Conservation (phyloP, 2,329 filamentous ascomycete genomes). For the Alternaria solani region DNA sequence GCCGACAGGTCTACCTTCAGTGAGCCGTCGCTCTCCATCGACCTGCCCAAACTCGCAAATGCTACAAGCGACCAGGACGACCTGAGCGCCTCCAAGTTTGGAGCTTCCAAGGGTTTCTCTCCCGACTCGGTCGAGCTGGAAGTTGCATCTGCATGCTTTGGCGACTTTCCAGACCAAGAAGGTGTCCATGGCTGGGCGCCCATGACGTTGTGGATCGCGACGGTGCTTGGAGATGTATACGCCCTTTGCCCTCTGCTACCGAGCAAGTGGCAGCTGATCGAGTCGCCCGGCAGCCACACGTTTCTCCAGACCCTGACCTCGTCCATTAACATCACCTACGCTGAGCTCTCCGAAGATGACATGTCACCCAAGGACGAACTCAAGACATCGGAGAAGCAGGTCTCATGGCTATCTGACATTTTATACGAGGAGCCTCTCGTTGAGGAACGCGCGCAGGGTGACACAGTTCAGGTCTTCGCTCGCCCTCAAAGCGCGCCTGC, state of each 20-base stretch:
- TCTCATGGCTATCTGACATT: conserved; percentile 63
- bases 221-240: conserved; percentile 91
- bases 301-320: conserved; percentile 84
- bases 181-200: conserved; percentile 80
- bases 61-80: conserved; percentile 84
- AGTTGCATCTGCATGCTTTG: conserved; percentile 89
- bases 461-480: conserved; percentile 61
- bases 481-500: conserved; percentile 63
- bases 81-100: conserved; percentile 76
- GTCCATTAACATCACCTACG: conserved; percentile 75
- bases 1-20: conserved; percentile 88
- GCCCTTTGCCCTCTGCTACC: conserved; percentile 91
- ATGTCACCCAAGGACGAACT: conserved; percentile 54
- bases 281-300: conserved; percentile 60
- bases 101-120: conserved; percentile 82
- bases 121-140: conserved; percentile 93
- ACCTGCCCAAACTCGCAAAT: conserved; percentile 87
- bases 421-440: conserved; percentile 59
- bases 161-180: conserved; percentile 66
- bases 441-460: conserved; percentile 52
- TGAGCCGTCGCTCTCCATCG: conserved; percentile 80
- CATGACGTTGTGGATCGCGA: conserved; percentile 98
- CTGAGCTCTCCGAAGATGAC: conserved; percentile 37
- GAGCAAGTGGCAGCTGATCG: conserved; percentile 75
- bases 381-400: conserved; percentile 61